Base-by-base conservation (phyloP, 169 alveolate species). In the Babesia ovis region DNA sequence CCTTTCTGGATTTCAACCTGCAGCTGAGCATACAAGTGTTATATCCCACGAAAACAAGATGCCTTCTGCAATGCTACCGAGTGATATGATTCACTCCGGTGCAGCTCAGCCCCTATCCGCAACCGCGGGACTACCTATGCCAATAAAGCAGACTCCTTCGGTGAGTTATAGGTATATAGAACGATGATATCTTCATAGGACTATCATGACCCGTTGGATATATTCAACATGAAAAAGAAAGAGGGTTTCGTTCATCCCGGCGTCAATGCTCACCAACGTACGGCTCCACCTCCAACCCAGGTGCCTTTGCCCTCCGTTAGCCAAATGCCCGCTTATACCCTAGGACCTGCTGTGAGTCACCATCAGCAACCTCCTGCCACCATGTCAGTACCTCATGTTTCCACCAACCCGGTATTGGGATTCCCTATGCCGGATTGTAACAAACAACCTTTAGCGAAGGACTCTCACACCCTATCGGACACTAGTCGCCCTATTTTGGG, bases 1-100 rank as follows among this genome's bases (percentile, higher is more conserved):
- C 6, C 45, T 77, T 29, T 48, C 74, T 11, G 74, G 74, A 4
- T 64, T 64, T 39, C 12, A 42, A 50, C 11, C n/a, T n/a, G n/a
- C n/a, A n/a, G n/a, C n/a, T n/a, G n/a, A n/a, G n/a, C n/a, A n/a
- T n/a, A n/a, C n/a, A n/a, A n/a, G n/a, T n/a, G n/a, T n/a, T n/a
- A n/a, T n/a, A n/a, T n/a, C n/a, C n/a, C n/a, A 23, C 34, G 32
- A 64, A 8, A 25, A n/a, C 32, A 45, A 46, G 5, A 16, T 27
- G 5, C 27, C 57, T n/a, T n/a, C n/a, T n/a, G 27, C 55, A 12
- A 1, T 1, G n/a, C n/a, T n/a, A n/a, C n/a, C n/a, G n/a, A n/a
- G n/a, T n/a, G n/a, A n/a, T n/a, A n/a, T n/a, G n/a, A n/a, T n/a
- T n/a, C n/a, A n/a, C n/a, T n/a, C 55, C 20, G 55, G 11, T n/a